phyloP scores from a whole-genome alignment of 2,329 filamentous ascomycete species.

The Stachybotrys echinatus region DNA sequence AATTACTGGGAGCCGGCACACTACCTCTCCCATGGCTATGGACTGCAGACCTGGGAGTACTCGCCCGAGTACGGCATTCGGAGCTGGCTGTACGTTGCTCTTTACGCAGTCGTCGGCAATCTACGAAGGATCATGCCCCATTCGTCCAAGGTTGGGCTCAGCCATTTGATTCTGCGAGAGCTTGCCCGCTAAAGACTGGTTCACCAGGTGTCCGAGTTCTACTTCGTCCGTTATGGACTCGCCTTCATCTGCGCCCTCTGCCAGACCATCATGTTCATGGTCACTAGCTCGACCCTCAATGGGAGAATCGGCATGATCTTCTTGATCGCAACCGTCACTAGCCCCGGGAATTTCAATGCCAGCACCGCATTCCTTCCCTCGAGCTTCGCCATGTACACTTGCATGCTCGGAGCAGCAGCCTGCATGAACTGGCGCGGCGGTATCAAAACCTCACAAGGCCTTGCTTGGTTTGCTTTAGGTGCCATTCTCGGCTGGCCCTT shows the following conservation, averaged over 20 bases:
- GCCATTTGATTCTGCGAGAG: too few relatives aligned
- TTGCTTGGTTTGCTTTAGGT: conserved; percentile 86
- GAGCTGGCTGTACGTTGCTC: conserved; percentile 83
- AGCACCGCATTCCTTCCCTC: conserved; percentile 84
- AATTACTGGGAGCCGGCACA: conserved; percentile 99
- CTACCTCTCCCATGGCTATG: conserved; percentile 88
- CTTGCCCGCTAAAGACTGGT: neutral
- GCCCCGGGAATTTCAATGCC: conserved; percentile 90
- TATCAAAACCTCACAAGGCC: conserved; percentile 72
- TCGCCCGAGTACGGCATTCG: conserved; percentile 91
- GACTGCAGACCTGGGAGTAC: conserved; percentile 97
- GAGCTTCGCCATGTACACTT: conserved; percentile 94
- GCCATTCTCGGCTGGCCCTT: conserved; percentile 93
- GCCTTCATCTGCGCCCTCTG: conserved; percentile 73
- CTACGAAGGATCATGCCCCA: conserved; percentile 59
- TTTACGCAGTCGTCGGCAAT: conserved; percentile 72
- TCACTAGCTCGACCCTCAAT: conserved; percentile 71
- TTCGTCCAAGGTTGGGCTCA: conserved; percentile 45
- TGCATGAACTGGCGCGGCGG: conserved; percentile 89
- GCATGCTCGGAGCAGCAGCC: conserved; percentile 76
- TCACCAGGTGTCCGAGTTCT: conserved; percentile 67
- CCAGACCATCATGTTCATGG: conserved; percentile 76
- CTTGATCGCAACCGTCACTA: conserved; percentile 68
- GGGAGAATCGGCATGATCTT: conserved; percentile 82
- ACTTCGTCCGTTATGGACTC: conserved; percentile 72